phyloP scores from a whole-genome alignment of 352 stramenopile species.

The Globisporangium cederbergense region DNA sequence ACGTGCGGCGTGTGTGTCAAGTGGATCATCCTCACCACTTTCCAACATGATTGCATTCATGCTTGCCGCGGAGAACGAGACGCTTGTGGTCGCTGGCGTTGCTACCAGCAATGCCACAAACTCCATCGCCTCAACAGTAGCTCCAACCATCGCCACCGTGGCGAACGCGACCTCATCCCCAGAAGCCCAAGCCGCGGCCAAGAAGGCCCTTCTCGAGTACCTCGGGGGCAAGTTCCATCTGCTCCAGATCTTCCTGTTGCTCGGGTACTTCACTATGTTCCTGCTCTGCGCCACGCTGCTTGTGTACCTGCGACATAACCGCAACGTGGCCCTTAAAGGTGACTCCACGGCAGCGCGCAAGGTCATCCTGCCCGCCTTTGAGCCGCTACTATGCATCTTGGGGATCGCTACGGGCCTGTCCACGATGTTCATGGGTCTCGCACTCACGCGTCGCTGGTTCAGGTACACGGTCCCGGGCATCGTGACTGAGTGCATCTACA shows the following conservation, averaged over 20 bases:
- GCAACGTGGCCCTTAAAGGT: constrained; percentile 32
- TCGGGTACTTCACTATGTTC: constrained; percentile 8
- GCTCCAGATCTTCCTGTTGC: constrained; percentile 6
- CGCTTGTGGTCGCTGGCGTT: not conserved
- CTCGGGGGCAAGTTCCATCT: constrained; percentile 10
- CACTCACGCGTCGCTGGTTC: constrained; percentile 5
- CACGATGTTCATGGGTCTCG: constrained; percentile 3
- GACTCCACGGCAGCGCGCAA: constrained; percentile 39
- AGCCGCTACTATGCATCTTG: constrained; percentile 46
- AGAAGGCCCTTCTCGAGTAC: constrained; percentile 7
- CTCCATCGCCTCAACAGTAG: no score
- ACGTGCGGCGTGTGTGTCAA: not conserved
- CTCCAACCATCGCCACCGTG: not conserved
- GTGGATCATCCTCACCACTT: not conserved
- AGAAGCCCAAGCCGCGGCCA: not conserved
- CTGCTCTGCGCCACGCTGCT: constrained; percentile 21
- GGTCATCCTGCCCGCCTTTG: constrained; percentile 55
- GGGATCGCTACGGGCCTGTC: constrained; percentile 3
- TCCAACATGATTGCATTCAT: constrained; percentile 7
- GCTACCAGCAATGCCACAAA: not conserved
- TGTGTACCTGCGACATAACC: constrained; percentile 46
- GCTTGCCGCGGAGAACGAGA: not conserved
- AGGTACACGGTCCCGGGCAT: constrained; percentile 7
- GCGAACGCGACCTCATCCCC: not conserved
- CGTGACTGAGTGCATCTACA: constrained; percentile 19